These are phyloP conservation scores for Globisporangium cylindrosporum DNA, from an alignment of 352 stramenopile species.

Conservation along the genomic window DNA sequence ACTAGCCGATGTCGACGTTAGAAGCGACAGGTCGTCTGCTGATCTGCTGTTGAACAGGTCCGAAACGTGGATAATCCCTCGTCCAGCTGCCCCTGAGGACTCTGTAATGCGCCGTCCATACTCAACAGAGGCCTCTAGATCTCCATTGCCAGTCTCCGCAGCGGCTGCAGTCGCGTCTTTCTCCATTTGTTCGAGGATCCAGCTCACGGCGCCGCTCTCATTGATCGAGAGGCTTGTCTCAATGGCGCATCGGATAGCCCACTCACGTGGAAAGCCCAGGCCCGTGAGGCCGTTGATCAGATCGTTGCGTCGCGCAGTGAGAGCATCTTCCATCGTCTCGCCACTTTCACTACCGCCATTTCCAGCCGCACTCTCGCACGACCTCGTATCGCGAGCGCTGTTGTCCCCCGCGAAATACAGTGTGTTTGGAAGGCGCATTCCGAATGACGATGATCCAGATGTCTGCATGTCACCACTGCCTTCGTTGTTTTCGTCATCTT, in stretches of 20 bases:
- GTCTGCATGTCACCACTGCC: neutral
- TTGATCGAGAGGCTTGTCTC: slow-evolving; percentile 42
- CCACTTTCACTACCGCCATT: neutral
- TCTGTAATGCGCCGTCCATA: neutral
- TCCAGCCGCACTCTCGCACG: slow-evolving; percentile 1
- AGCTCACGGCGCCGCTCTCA: slow-evolving; percentile 77
- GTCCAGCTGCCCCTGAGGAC: neutral
- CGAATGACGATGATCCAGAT: neutral
- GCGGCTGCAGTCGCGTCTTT: slow-evolving; percentile 30
- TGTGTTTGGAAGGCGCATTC: neutral
- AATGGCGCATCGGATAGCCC: slow-evolving; percentile 56
- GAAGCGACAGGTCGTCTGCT: slow-evolving; percentile 13
- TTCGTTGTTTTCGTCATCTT: neutral
- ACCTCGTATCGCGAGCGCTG: neutral
- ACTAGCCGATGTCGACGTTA: neutral
- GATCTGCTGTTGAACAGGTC: slow-evolving; percentile 18
- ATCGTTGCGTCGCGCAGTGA: slow-evolving; percentile 24
- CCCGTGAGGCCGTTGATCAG: slow-evolving; percentile 75
- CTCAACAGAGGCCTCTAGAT: neutral
- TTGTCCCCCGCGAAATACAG: neutral
- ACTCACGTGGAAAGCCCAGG: slow-evolving; percentile 86
- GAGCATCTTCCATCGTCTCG: neutral
- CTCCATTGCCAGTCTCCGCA: neutral
- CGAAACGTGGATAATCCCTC: neutral
- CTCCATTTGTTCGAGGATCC: slow-evolving; percentile 92